Conservation (phyloP, 148 eudicot species). For the Vaccinium myrtillus region DNA sequence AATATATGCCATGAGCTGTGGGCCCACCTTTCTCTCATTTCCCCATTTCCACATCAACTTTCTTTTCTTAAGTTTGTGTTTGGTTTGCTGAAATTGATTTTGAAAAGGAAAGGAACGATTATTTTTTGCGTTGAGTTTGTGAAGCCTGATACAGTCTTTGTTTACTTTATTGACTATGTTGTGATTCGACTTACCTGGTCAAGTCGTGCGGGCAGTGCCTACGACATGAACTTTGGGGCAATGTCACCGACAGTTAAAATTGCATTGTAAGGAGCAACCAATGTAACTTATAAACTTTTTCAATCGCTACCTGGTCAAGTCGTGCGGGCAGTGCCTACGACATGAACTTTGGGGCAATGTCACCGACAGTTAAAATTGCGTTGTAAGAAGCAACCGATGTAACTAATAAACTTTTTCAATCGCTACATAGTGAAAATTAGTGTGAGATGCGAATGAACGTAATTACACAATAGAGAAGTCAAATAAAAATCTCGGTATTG, state of each 20-base stretch:
- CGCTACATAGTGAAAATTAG: not conserved
- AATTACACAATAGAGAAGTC: not conserved
- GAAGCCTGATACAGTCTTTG: not conserved
- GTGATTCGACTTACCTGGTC: not conserved
- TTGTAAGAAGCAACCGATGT: not conserved
- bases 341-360: not conserved
- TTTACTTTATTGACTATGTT: not conserved
- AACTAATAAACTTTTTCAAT: not conserved
- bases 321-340: not conserved
- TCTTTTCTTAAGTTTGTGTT: constrained; percentile 16
- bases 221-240: not conserved
- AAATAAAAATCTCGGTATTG: not conserved
- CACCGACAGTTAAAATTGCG: too few species aligned
- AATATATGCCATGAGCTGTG: constrained; percentile 93
- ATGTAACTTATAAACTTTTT: not conserved
- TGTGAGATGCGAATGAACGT: not conserved
- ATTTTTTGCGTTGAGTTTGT: not conserved
- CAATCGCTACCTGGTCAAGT: not conserved
- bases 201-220: not conserved
- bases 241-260: too few species aligned
- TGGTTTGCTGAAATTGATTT: not conserved
- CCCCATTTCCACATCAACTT: constrained; percentile 25
- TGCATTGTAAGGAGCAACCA: not conserved
- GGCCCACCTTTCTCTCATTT: constrained; percentile 26
- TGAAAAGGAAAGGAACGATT: not conserved